Evolutionary conservation across 306 rosid genomes (phyloP), one percentile per base, ranked within the genome.

Genomic region (Trichosanthes cucumerina): DNA sequence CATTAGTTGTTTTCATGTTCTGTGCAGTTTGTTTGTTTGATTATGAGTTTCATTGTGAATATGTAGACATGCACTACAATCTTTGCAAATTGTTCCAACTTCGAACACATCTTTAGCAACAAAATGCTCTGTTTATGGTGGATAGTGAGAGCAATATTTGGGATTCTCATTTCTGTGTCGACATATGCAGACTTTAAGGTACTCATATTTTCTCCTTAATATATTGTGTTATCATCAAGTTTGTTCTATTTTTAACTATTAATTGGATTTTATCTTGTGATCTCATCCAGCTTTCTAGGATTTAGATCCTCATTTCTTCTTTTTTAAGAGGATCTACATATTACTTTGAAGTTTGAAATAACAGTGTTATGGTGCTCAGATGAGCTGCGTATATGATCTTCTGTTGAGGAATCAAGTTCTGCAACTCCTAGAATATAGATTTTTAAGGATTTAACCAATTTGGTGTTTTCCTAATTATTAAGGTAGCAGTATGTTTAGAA

Each of bases 121-220:
- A 59, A 44, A 58, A 77, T 85, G 72, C 52, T 91, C 68, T 88
- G 95, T 81, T 86, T 87, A 80, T 95, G 96, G 97, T 95, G 98
- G 98, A 87, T 92, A 75, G 64, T 85, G 50, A 92, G 90, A 82
- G 79, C 93, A 52, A 31, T 89, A 41, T 78, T 88, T 77, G 88
- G 84, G 43, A 72, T 82, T 74, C 73, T 89, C 73, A 85, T 85
- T 88, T 76, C 90, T 81, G 66, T 84, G 52, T 82, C 85, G 9
- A 82, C 76, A 41, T 87, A 83, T 81, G 73, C 89, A 58, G 80
- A 88, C 26, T 64, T 84, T 56, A 86, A 88, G 97, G 97, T 92
- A 82, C 78, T 26, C 72, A 36, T 56, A 1, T 49, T 73, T 49
- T 9, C 43, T 56, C 52, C 21, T 36, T 36, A n/a, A 21, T 18